Evolutionary conservation across 352 stramenopile species (phyloP).

Genomic region (Globisporangium radiosum): DNA sequence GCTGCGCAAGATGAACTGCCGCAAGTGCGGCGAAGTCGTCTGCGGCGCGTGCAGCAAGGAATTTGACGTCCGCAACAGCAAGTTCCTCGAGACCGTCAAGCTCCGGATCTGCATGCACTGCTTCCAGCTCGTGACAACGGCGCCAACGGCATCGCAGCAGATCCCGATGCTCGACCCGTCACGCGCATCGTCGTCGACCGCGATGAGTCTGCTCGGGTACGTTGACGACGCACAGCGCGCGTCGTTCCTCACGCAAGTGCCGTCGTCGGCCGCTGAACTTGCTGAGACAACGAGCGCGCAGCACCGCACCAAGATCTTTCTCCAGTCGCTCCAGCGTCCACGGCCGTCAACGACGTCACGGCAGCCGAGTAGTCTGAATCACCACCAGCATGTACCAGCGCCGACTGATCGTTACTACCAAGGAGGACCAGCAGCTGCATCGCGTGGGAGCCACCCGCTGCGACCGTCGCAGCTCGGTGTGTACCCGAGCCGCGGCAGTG

Average conservation of each 20-base stretch:
- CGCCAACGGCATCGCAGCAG: slow-evolving; percentile 26
- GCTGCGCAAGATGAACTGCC: slow-evolving; percentile 79
- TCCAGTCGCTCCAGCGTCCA: slow-evolving; percentile 58
- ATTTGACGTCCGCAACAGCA: slow-evolving; percentile 61
- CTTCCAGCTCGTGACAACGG: slow-evolving; percentile 74
- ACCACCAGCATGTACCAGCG: slow-evolving; percentile 8
- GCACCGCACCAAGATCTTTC: slow-evolving; percentile 51
- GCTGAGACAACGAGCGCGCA: slow-evolving; percentile 14
- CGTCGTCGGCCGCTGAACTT: slow-evolving; percentile 13
- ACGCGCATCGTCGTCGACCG: slow-evolving; percentile 30
- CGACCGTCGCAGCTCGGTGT: slow-evolving; percentile 28
- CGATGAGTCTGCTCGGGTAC: slow-evolving; percentile 61
- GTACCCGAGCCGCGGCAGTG: slow-evolving; percentile 24
- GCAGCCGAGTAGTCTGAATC: slow-evolving; percentile 10
- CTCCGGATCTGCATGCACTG: slow-evolving; percentile 84
- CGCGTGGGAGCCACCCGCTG: slow-evolving; percentile 22
- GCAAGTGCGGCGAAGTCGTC: slow-evolving; percentile 84
- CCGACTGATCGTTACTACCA: slow-evolving; percentile 20
- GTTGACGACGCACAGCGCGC: slow-evolving; percentile 55
- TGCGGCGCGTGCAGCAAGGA: slow-evolving; percentile 83
- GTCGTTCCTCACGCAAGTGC: slow-evolving; percentile 47
- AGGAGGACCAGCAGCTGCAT: slow-evolving; percentile 11
- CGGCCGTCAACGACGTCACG: neutral
- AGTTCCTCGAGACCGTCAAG: slow-evolving; percentile 57
- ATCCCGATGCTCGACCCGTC: slow-evolving; percentile 42